phyloP scores from a whole-genome alignment of 768 basidiomycete species.

The Mycena maculata region DNA sequence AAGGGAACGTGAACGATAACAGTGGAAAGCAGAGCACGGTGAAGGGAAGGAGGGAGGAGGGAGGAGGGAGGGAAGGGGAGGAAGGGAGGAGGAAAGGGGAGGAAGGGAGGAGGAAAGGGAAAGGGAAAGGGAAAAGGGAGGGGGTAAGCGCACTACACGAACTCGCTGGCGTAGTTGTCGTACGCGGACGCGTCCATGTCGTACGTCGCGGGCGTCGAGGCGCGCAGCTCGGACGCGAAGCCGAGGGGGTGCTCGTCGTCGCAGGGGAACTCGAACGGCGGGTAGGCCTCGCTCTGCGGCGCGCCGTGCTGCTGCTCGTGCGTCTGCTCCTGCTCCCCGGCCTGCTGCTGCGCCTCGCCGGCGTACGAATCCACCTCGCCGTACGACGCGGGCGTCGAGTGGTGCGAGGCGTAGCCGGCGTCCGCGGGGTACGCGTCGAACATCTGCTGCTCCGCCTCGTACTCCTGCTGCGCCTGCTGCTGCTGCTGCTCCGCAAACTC shows the following conservation, averaged over 20 bases:
- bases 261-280: constrained; percentile 33
- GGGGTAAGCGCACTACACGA: constrained; percentile 1
- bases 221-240: constrained; percentile 1
- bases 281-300: background rate
- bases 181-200: constrained; percentile 15
- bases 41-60: background rate
- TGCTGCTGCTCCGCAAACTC: constrained; percentile 23
- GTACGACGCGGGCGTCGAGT: constrained; percentile 13
- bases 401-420: background rate
- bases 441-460: constrained; percentile 7
- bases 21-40: background rate
- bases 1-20: background rate
- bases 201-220: constrained; percentile 7
- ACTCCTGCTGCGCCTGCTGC: constrained; percentile 8
- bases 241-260: constrained; percentile 8
- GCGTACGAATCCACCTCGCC: background rate
- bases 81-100: background rate
- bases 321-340: background rate
- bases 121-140: background rate
- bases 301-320: background rate
- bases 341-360: background rate
- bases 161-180: constrained; percentile 31
- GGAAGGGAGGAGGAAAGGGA: too few species aligned
- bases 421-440: background rate
- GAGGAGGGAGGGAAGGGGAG: background rate